These are phyloP conservation scores for Phytophthora tentaculata DNA, from an alignment of 352 stramenopile genomes.

Conservation along the genomic window DNA sequence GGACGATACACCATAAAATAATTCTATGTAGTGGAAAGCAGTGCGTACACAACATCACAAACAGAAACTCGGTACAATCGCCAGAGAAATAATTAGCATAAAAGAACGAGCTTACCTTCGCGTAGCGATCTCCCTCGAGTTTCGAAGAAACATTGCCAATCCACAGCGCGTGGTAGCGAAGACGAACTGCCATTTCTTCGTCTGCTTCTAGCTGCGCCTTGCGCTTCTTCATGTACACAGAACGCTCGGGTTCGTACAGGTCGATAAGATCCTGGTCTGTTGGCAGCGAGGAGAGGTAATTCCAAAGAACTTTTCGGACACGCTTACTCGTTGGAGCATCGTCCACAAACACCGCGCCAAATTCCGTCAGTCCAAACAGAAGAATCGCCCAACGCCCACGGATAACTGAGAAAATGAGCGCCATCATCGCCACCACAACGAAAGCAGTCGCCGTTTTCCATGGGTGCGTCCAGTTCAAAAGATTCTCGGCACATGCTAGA, in stretches of 20 bases:
- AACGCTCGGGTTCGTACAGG: constrained; percentile 69
- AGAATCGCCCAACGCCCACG: constrained; percentile 79
- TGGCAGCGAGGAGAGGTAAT: constrained; percentile 80
- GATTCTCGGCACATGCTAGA: constrained; percentile 76
- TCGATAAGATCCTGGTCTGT: constrained; percentile 85
- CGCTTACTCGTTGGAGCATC: constrained; percentile 82
- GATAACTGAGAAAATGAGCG: constrained; percentile 71
- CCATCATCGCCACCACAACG: constrained; percentile 46
- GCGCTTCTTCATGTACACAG: constrained; percentile 64
- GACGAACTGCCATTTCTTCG: constrained; percentile 44
- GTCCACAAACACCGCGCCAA: constrained; percentile 77
- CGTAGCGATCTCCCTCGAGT: constrained; percentile 62
- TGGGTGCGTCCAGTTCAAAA: constrained; percentile 89
- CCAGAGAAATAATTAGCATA: background rate
- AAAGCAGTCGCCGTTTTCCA: constrained; percentile 85
- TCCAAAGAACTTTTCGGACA: constrained; percentile 81
- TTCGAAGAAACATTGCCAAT: constrained; percentile 66
- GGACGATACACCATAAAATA: constrained; percentile 71
- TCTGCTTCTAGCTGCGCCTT: constrained; percentile 56
- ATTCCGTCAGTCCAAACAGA: constrained; percentile 77
- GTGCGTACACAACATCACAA: constrained; percentile 12
- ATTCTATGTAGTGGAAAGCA: constrained; percentile 29
- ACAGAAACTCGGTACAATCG: constrained; percentile 11
- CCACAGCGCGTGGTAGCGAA: constrained; percentile 81
- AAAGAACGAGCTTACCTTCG: constrained; percentile 50